A percentile compares a stretch with the other conserved stretches of the same genome.
Conservation (phyloP, 1,284 basidiomycete species). For the Meira nashicola region DNA sequence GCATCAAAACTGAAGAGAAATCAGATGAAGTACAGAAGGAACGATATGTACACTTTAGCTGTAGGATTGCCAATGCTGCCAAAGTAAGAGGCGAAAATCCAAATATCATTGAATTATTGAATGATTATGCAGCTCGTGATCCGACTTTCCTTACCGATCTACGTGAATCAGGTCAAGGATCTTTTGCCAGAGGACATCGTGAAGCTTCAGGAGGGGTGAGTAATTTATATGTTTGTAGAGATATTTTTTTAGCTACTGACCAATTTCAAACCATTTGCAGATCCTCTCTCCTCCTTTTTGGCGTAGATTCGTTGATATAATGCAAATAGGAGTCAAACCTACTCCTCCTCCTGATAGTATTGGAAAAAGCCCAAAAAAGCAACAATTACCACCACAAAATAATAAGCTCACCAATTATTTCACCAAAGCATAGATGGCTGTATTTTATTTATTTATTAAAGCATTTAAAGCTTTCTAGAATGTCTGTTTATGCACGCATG, state of each 20-base stretch:
- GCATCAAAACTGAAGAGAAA: conserved; percentile 10
- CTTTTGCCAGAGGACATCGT: conserved; percentile 31
- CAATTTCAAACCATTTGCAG: not conserved
- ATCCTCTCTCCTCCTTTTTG: conserved; percentile 33
- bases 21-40: conserved; percentile 2
- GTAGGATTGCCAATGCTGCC: conserved; percentile 24
- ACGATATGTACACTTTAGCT: conserved; percentile 21
- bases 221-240: not conserved
- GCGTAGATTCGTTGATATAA: conserved; percentile 25
- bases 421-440: not conserved
- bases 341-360: conserved; percentile 2
- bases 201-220: conserved; percentile 32
- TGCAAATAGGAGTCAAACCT: conserved; percentile 36
- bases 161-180: not conserved
- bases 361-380: not conserved
- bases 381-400: conserved; percentile 2
- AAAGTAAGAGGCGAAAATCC: conserved; percentile 27
- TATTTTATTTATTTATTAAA: no score
- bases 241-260: not conserved
- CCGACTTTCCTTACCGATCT: conserved; percentile 12
- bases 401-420: conserved; percentile 13
- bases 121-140: conserved; percentile 31
- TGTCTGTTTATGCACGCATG: no score
- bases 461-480: no score
- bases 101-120: conserved; percentile 30